Evolutionary conservation across 208 protist species (phyloP).

Genomic region (Trichomonas gallinae): DNA sequence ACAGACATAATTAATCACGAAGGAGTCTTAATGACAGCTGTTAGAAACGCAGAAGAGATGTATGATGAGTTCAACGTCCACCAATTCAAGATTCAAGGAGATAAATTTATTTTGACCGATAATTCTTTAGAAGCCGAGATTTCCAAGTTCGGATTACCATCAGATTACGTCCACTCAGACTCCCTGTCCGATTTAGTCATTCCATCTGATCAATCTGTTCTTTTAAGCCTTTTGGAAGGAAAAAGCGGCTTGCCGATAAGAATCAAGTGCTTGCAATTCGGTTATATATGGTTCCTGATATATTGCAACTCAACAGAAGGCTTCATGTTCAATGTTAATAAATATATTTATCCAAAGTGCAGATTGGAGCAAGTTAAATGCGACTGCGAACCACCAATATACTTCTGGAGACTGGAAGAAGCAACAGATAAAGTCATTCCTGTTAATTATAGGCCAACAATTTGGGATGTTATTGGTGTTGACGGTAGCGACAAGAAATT

Average conservation of each 20-base stretch:
- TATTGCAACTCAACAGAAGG: neutral
- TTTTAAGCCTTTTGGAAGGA: neutral
- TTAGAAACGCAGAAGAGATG: neutral
- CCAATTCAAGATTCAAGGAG: neutral
- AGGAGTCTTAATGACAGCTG: neutral
- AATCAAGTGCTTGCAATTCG: neutral
- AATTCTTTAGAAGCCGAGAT: neutral
- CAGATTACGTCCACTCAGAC: neutral
- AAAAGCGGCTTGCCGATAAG: neutral
- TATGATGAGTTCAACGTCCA: neutral
- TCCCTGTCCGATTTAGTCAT: neutral
- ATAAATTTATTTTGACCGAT: neutral
- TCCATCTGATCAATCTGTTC: neutral
- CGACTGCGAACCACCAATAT: neutral
- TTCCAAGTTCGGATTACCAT: neutral
- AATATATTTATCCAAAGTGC: neutral
- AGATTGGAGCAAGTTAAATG: neutral
- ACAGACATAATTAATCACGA: neutral
- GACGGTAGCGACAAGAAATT: neutral
- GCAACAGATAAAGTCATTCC: neutral
- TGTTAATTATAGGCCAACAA: neutral
- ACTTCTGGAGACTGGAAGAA: neutral
- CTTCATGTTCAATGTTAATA: neutral
- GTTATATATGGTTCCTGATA: neutral
- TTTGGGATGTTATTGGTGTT: neutral